Conservation (phyloP, 108 stramenopile species). For the Poteriospumella lacustris region DNA sequence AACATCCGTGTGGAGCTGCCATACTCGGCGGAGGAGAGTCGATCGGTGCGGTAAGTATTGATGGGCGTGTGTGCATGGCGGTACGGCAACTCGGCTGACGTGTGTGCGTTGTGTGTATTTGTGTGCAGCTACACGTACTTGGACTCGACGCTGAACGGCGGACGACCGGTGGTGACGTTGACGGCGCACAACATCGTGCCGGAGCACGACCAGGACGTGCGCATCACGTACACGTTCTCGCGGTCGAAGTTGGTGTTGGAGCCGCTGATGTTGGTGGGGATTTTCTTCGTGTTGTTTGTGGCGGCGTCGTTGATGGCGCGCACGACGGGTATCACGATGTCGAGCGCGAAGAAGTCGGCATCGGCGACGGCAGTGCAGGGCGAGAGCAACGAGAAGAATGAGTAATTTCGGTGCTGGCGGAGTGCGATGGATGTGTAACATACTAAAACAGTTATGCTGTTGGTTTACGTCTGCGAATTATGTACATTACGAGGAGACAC, state of each 20-base stretch:
- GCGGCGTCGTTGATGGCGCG: background rate
- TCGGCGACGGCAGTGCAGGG: no score
- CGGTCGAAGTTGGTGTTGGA: conserved; percentile 16
- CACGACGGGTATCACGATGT: background rate
- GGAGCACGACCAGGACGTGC: conserved; percentile 47
- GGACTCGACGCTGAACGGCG: conserved; percentile 42
- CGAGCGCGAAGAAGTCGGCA: no score
- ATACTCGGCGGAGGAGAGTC: conserved; percentile 23
- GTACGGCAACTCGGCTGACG: no score
- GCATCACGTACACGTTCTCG: conserved; percentile 19
- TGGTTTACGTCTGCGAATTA: no score
- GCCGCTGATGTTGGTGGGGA: conserved; percentile 32
- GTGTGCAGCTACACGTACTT: conserved; percentile 40
- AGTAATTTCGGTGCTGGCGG: no score
- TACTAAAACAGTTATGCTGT: no score
- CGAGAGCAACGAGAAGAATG: no score
- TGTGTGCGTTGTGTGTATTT: no score
- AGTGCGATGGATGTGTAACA: no score
- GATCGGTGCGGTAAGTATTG: conserved; percentile 27
- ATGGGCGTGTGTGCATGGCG: no score
- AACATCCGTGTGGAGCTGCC: conserved; percentile 44
- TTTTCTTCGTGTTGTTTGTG: conserved; percentile 28
- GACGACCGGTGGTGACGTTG: conserved; percentile 50
- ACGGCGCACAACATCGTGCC: conserved; percentile 47
- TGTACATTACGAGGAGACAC: no score